Base-by-base conservation (phyloP, 176 grass and related monocot genomes). In the Chloris gayana region DNA sequence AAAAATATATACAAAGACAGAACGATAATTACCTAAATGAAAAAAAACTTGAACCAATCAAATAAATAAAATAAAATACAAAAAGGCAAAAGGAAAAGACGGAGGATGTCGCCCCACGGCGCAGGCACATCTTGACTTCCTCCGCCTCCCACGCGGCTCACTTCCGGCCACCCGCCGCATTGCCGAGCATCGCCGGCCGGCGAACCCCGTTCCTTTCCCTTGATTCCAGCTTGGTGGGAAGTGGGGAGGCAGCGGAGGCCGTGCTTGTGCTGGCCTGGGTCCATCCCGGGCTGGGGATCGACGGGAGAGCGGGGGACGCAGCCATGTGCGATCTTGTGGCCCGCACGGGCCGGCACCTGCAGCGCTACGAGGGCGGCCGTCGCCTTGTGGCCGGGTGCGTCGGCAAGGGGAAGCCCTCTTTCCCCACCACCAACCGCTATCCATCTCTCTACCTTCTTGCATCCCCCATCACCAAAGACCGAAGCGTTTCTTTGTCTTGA, bases 271-370 rank as follows among this genome's bases (percentile, higher is more conserved):
- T 10, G 9, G 75, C 75, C 19, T 14, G 74, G 21, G 12, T 29
- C 75, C 19, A 27, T 45, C 63, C 31, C 47, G 34, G 49, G 11
- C 61, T 76, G 74, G 38, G 58, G 51, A 77, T 26, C 68, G 29
- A 64, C 17, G 51, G 51, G 9, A 12, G 54, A 1, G 9, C 21
- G 10, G 13, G 21, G 0, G 27, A 0, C 29, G 39, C 32, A 26
- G 35, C 25, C 76, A 97, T 97, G 90, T 92, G 93, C 75, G 93
- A 91, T 93, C 76, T 96, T 56, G 93, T 96, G 72, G 90, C 93
- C 30, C 87, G 93, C 74, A 96, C 93, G 65, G 93, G 90, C 80
- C 88, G 90, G 73, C 93, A 92, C 80, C 90, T 88, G 80, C 93
- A 97, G 88, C 93, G 90, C 45, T 97, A 97, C 90, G 88, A 92